Percentiles rank a stretch among this genome's conserved stretches.
Conservation (phyloP, 2,329 filamentous ascomycete species). For the Fusarium pilosicola region DNA sequence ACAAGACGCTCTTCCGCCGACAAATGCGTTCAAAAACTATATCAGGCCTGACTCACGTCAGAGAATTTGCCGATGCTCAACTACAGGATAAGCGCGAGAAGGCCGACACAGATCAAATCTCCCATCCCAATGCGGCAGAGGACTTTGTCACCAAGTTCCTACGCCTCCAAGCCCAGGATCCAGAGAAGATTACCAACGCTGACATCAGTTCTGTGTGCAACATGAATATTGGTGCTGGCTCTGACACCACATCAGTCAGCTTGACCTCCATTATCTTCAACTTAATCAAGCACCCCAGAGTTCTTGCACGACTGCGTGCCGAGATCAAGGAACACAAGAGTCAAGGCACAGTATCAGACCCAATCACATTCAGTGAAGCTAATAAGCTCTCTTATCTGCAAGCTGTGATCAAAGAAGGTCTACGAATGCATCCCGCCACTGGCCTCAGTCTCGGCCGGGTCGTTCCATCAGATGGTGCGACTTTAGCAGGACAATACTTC, state of each 20-base stretch:
- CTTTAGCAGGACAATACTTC: not conserved
- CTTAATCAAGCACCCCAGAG: not conserved
- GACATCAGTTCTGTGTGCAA: not conserved
- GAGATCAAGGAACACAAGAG: not conserved
- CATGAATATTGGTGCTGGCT: not conserved
- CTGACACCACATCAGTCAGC: not conserved
- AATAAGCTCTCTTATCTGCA: not conserved
- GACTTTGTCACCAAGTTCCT: not conserved
- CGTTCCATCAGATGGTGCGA: not conserved
- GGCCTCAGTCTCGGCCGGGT: not conserved
- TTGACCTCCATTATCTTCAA: not conserved
- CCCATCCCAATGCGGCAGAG: accelerated
- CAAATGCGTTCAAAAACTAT: not conserved
- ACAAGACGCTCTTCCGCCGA: not conserved
- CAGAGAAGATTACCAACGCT: accelerated
- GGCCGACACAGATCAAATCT: accelerated
- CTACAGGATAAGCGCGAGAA: not conserved
- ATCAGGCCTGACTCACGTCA: not conserved
- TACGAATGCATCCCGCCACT: not conserved
- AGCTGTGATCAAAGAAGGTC: not conserved
- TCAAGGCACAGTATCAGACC: not conserved
- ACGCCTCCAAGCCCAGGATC: not conserved
- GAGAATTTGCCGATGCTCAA: not conserved
- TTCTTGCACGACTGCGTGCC: not conserved
- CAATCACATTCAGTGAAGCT: not conserved